Percentiles rank a stretch among this genome's conserved stretches.
These are phyloP conservation scores for Fusarium hainanense DNA, from an alignment of 2,329 filamentous ascomycete genomes.

Conservation along the genomic window DNA sequence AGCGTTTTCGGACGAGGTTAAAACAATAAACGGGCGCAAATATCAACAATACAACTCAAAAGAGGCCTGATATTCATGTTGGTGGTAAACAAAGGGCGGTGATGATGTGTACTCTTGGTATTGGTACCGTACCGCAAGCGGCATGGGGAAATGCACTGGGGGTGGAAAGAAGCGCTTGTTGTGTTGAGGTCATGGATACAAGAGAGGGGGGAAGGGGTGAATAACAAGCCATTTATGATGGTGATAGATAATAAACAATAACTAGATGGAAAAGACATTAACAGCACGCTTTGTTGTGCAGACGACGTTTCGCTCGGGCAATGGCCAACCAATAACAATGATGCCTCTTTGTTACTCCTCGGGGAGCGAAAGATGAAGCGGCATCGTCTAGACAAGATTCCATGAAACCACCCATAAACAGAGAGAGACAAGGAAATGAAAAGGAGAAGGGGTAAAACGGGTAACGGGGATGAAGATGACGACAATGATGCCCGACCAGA, in stretches of 20 bases:
- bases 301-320: constrained; percentile 10
- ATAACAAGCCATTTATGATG: constrained; percentile 17
- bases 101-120: constrained; percentile 14
- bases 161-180: background rate
- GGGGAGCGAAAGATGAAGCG: constrained; percentile 25
- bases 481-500: background rate
- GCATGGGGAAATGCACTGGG: constrained; percentile 5
- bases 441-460: background rate
- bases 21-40: background rate
- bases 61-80: constrained; percentile 11
- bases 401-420: constrained; percentile 15
- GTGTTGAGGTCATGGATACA: constrained; percentile 11
- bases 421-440: background rate
- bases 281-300: constrained; percentile 27
- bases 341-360: constrained; percentile 33
- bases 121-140: constrained; percentile 11
- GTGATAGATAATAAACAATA: constrained; percentile 10
- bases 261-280: constrained; percentile 7
- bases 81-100: constrained; percentile 5
- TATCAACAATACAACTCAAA: constrained; percentile 6
- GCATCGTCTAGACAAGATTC: constrained; percentile 34
- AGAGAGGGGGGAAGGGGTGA: background rate
- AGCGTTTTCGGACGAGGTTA: background rate
- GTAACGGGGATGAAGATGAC: background rate
- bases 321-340: constrained; percentile 24